Percentiles rank a stretch among this genome's conserved stretches.
Conservation (phyloP, 306 rosid species). For the Pyrus bretschneideri region DNA sequence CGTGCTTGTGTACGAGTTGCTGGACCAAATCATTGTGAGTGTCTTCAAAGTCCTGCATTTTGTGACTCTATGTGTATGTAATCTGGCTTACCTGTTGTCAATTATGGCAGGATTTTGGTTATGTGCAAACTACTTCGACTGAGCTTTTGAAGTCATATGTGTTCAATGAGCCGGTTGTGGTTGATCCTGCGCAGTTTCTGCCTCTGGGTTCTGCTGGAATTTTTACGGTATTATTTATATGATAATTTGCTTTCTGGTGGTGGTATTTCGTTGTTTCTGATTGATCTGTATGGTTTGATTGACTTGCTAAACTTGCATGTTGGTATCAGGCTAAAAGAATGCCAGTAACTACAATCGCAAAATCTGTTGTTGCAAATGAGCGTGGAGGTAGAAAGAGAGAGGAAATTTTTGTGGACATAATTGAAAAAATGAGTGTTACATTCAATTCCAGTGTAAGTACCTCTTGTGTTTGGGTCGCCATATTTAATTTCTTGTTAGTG, state of each 20-base stretch:
- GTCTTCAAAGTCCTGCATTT: background rate
- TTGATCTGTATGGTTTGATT: constrained; percentile 11
- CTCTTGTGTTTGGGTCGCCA: background rate
- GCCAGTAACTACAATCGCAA: constrained; percentile 85
- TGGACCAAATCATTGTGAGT: constrained; percentile 90
- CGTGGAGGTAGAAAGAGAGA: constrained; percentile 91
- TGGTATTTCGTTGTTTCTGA: constrained; percentile 1
- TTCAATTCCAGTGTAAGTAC: constrained; percentile 89
- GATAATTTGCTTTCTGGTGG: background rate
- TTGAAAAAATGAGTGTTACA: constrained; percentile 90
- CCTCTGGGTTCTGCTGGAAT: constrained; percentile 72
- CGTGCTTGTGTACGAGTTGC: constrained; percentile 89
- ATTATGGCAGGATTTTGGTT: constrained; percentile 76
- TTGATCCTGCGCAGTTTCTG: constrained; percentile 57
- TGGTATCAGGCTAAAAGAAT: constrained; percentile 70
- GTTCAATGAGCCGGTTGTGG: constrained; percentile 79
- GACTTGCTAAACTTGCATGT: constrained; percentile 18
- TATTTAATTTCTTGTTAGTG: background rate
- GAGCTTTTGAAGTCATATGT: constrained; percentile 80
- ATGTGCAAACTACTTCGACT: constrained; percentile 89
- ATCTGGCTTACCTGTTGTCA: constrained; percentile 9
- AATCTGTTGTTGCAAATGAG: constrained; percentile 88
- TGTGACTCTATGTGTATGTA: background rate
- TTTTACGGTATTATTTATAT: constrained; percentile 55
- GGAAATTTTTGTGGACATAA: constrained; percentile 86